These are phyloP conservation scores for Plasmodium adleri DNA, from an alignment of 169 alveolate species.

Conservation along the genomic window DNA sequence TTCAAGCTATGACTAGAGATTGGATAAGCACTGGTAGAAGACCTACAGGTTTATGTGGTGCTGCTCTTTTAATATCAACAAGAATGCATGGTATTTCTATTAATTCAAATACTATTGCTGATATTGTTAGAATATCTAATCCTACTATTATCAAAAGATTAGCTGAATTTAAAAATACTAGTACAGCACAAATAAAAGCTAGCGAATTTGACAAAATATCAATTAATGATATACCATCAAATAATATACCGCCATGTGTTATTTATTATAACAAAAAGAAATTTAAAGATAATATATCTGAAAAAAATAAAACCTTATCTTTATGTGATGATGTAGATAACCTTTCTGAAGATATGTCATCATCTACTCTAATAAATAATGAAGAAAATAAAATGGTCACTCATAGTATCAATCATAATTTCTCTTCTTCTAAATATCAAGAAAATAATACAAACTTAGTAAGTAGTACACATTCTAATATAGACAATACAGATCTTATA, in stretches of 20 bases:
- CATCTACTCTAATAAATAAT: background rate
- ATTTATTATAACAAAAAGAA: slow-evolving; percentile 64
- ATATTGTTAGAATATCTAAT: slow-evolving; percentile 95
- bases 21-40: slow-evolving; percentile 99
- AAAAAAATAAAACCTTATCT: slow-evolving; percentile 62
- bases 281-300: slow-evolving; percentile 68
- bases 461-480: background rate
- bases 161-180: slow-evolving; percentile 95
- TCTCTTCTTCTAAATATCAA: background rate
- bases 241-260: slow-evolving; percentile 89
- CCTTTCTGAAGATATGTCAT: background rate
- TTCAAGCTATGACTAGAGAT: slow-evolving; percentile 97
- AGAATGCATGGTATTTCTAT: slow-evolving; percentile 94
- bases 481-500: slow-evolving; percentile 19
- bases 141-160: slow-evolving; percentile 96
- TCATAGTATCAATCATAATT: background rate
- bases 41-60: slow-evolving; percentile 99
- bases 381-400: background rate
- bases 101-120: slow-evolving; percentile 91
- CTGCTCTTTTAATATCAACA: slow-evolving; percentile 98
- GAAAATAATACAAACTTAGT: background rate
- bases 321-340: slow-evolving; percentile 64
- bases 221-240: slow-evolving; percentile 86
- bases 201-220: slow-evolving; percentile 94
- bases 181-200: slow-evolving; percentile 93